Conservation (phyloP, 495 filamentous ascomycete genomes). For the Usnea hakonensis region DNA sequence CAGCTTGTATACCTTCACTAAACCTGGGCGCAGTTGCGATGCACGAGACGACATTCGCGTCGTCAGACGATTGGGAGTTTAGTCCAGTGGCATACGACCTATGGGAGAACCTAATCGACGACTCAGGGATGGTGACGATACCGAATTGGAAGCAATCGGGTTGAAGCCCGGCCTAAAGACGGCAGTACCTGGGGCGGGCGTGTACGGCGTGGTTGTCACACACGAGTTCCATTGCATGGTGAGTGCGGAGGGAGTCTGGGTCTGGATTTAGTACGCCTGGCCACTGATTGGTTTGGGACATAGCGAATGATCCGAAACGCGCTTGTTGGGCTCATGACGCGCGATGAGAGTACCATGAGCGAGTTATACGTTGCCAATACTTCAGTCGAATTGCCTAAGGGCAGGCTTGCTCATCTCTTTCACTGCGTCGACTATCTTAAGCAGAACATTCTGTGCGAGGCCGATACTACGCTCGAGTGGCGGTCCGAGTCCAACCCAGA, state of each 20-base stretch:
- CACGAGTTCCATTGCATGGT: constrained; percentile 5
- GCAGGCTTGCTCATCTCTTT: neutral
- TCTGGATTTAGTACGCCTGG: neutral
- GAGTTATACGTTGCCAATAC: neutral
- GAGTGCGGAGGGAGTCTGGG: neutral
- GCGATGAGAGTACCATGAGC: neutral
- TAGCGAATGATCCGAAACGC: constrained; percentile 1
- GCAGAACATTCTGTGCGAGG: neutral
- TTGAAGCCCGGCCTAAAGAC: constrained; percentile 1
- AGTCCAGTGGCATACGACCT: neutral
- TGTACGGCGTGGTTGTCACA: constrained; percentile 1
- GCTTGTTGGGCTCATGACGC: neutral
- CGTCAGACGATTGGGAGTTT: neutral
- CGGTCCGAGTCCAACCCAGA: neutral
- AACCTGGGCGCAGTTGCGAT: neutral
- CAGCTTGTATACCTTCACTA: neutral
- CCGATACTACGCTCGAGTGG: constrained; percentile 4
- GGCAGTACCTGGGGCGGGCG: neutral
- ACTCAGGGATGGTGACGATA: neutral
- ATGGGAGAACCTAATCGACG: neutral
- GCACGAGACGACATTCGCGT: neutral
- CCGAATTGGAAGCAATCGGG: neutral
- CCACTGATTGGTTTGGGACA: neutral
- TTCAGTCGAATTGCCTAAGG: neutral
- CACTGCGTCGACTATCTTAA: constrained; percentile 3